Percentiles rank a stretch among this genome's conserved stretches.
Evolutionary conservation across 176 grass and related monocot genomes (phyloP).

Genomic region (Tillandsia leiboldiana): DNA sequence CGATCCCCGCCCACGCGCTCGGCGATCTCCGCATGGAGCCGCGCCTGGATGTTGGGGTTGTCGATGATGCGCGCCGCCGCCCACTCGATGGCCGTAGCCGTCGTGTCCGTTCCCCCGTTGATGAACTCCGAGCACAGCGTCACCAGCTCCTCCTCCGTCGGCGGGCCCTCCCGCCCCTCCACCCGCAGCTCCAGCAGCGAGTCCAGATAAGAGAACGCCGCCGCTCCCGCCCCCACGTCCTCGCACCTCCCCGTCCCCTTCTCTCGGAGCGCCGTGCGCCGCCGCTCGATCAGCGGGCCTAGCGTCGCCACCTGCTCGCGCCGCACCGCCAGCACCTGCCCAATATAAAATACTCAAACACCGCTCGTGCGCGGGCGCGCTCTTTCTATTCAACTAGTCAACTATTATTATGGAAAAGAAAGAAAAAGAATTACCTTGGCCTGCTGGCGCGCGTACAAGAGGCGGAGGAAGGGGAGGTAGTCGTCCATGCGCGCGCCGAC

Average conservation of each 20-base stretch:
- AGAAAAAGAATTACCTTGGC: neutral
- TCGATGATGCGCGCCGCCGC: conserved; percentile 78
- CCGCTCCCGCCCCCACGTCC: conserved; percentile 24
- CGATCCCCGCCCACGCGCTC: conserved; percentile 35
- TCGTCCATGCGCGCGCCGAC: conserved; percentile 60
- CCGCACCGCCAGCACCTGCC: conserved; percentile 38
- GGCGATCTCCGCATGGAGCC: conserved; percentile 49
- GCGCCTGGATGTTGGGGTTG: conserved; percentile 47
- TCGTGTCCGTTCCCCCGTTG: conserved; percentile 87
- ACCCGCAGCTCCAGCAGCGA: conserved; percentile 58
- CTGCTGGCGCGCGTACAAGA: conserved; percentile 45
- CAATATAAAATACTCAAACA: no score
- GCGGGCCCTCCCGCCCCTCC: conserved; percentile 32
- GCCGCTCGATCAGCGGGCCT: conserved; percentile 59
- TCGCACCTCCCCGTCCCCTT: neutral
- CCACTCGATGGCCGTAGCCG: conserved; percentile 88
- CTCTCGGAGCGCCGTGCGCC: conserved; percentile 45
- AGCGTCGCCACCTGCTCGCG: conserved; percentile 60
- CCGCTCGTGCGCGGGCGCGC: no score
- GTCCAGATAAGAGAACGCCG: conserved; percentile 90
- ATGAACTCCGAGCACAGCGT: conserved; percentile 78
- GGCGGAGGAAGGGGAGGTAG: conserved; percentile 91
- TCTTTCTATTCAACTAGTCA: no score
- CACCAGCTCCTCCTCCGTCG: conserved; percentile 51
- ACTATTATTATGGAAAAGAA: no score